Base-by-base conservation (phyloP, 495 filamentous ascomycete species). In the Tuber umbilicatum region DNA sequence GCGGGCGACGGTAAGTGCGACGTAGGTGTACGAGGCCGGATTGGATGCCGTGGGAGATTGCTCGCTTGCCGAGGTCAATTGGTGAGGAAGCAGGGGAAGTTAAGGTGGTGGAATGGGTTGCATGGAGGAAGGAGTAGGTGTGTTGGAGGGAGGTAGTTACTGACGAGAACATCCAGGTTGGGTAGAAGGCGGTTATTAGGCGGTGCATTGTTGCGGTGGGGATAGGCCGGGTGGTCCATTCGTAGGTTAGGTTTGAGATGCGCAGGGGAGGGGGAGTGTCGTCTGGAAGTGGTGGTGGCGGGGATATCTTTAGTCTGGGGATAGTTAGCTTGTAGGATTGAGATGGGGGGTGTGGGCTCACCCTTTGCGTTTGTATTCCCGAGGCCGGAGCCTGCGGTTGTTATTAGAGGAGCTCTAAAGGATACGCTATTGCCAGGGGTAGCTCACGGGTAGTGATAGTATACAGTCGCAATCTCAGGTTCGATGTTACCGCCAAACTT, bases 371-470 rank as follows among this genome's bases (percentile, higher is more conserved):
- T n/a, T 71, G 50, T 81, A 81, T 70, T 71, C 76, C 14, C 50
- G 80, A 37, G 79, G 76, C 50, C 79, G 80, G 39, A 60, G 14
- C 7, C 77, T 80, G 67, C 21, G 35, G n/a, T 43, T n/a, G 69
- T 42, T 21, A 37, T n/a, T 43, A 40, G 39, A 70, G 35, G 16
- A 31, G 27, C 12, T 43, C 69, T 45, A 19, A 40, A 69, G 19
- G 38, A n/a, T 70, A 23, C 42, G 19, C n/a, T 14, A 41, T 69
- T 41, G 27, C 40, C 37, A 69, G 23, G 41, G 55, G 41, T 17
- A 35, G 77, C 76, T 73, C 68, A 80, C 71, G 80, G 80, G 68
- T 81, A 81, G 40, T 81, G 75, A 45, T 72, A 81, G 64, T 81
- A 81, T 39, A 81, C 73, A 14, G 81, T 76, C 37, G 79, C 73